Percentiles rank a stretch among this genome's conserved stretches.
Evolutionary conservation across 345 rosid species (phyloP).

Genomic region (Noccaea caerulescens): DNA sequence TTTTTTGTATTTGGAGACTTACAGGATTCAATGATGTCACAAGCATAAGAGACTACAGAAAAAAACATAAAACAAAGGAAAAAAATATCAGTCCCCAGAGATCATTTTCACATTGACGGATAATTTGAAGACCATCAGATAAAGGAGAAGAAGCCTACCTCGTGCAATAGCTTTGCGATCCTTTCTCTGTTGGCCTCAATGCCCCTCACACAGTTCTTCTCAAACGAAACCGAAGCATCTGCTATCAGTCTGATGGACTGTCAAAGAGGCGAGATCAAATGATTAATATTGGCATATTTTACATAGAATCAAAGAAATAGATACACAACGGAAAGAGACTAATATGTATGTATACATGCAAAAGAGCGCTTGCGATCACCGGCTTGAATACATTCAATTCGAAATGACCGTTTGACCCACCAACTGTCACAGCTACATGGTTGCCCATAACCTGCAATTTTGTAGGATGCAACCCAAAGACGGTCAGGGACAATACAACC

Average conservation of each 20-base stretch:
- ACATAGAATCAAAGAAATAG: background rate
- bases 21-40: constrained; percentile 98
- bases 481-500: background rate
- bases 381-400: constrained; percentile 96
- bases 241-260: constrained; percentile 88
- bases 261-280: constrained; percentile 27
- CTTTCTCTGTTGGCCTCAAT: constrained; percentile 88
- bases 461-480: background rate
- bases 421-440: constrained; percentile 85
- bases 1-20: constrained; percentile 45
- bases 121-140: constrained; percentile 33
- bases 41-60: constrained; percentile 84
- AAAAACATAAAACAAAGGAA: constrained; percentile 15
- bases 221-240: constrained; percentile 93
- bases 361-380: constrained; percentile 85
- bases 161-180: constrained; percentile 86
- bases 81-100: constrained; percentile 7
- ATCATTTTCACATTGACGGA: constrained; percentile 21
- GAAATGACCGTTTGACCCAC: constrained; percentile 97
- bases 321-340: background rate
- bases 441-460: constrained; percentile 88
- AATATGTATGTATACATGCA: constrained; percentile 62
- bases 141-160: constrained; percentile 58
- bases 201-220: constrained; percentile 90
- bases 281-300: background rate